These are phyloP conservation scores for Rosa lucieae DNA, from an alignment of 306 rosid species.

Conservation along the genomic window DNA sequence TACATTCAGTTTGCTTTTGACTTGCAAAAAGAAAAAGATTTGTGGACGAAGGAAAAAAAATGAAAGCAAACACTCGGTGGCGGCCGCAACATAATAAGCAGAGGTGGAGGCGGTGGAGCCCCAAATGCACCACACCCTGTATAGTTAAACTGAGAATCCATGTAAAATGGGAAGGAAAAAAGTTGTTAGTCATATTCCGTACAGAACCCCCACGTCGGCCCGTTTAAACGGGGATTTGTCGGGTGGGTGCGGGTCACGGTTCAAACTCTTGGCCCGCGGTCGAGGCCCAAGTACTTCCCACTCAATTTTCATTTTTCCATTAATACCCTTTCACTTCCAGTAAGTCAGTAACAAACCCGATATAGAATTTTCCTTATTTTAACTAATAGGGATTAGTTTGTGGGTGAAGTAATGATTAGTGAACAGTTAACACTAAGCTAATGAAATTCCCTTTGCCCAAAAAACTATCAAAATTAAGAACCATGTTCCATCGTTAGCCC, in stretches of 20 bases:
- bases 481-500: conserved; percentile 52
- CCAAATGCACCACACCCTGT: conserved; percentile 30
- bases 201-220: conserved; percentile 40
- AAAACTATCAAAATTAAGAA: conserved; percentile 55
- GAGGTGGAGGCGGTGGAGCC: conserved; percentile 49
- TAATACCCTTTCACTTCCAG: neutral
- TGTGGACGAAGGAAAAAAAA: neutral
- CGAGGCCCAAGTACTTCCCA: conserved; percentile 24
- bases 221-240: conserved; percentile 54
- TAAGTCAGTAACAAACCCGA: conserved; percentile 33
- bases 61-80: conserved; percentile 4
- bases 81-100: conserved; percentile 24
- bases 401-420: conserved; percentile 72
- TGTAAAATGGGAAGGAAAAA: conserved; percentile 25
- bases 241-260: conserved; percentile 37
- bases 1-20: neutral
- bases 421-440: conserved; percentile 25
- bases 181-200: conserved; percentile 31
- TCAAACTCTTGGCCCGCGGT: conserved; percentile 5
- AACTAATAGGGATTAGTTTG: conserved; percentile 28
- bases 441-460: conserved; percentile 25
- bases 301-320: neutral
- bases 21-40: neutral
- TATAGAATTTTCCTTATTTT: conserved; percentile 7
- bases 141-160: conserved; percentile 9